These are phyloP conservation scores for Aspergillus novofumigatus DNA, from an alignment of 2,329 filamentous ascomycete genomes.

Conservation along the genomic window DNA sequence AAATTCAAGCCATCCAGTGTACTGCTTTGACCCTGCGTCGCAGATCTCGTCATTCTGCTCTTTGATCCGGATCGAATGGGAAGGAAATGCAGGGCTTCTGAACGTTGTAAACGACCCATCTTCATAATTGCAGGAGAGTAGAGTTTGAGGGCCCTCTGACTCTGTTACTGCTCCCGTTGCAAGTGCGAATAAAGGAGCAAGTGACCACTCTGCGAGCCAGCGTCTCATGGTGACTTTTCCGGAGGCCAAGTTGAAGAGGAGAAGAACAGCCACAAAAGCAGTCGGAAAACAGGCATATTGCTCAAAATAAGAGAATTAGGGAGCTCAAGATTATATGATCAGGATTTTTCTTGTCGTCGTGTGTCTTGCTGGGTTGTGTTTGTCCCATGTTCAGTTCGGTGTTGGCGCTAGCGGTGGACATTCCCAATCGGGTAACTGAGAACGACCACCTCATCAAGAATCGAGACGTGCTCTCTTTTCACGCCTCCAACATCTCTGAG, in stretches of 20 bases:
- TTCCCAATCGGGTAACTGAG: constrained; percentile 4
- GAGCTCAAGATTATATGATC: neutral
- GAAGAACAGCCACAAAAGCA: neutral
- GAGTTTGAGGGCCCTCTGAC: neutral
- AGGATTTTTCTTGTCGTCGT: neutral
- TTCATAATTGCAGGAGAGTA: neutral
- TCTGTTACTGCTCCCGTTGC: neutral
- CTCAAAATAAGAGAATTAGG: neutral
- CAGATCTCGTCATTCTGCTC: constrained; percentile 21
- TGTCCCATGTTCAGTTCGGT: neutral
- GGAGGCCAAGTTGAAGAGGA: neutral
- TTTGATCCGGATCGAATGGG: constrained; percentile 18
- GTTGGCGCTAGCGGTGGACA: neutral
- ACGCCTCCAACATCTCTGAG: neutral
- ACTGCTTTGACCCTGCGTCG: constrained; percentile 21
- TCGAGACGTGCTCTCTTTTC: neutral
- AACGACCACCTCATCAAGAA: neutral
- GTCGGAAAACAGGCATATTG: neutral
- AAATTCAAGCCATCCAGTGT: constrained; percentile 21
- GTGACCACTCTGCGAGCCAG: neutral
- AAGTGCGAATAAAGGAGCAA: neutral
- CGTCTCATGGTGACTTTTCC: neutral
- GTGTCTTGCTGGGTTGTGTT: neutral
- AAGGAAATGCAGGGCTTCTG: constrained; percentile 10
- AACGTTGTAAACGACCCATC: constrained; percentile 3